Base-by-base conservation (phyloP, 495 filamentous ascomycete species). In the Penicillium ucsense region DNA sequence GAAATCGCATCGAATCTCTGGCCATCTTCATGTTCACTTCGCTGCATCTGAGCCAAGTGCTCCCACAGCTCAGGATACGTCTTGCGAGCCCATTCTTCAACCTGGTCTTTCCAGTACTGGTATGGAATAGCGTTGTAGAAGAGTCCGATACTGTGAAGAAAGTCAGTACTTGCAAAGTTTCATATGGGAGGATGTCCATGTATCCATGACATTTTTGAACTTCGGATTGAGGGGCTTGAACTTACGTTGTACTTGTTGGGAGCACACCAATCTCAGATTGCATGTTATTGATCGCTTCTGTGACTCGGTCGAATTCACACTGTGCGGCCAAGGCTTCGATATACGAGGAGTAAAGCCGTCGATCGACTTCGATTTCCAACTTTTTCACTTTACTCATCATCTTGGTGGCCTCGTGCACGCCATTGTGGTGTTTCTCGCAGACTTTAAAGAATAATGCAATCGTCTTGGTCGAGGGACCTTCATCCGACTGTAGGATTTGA, bases 391-490 rank as follows among this genome's bases (percentile, higher is more conserved):
- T 83, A 3, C 63, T 57, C 86, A 90, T 89, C 47, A 95, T 79
- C 41, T 83, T 76, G 27, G 76, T 74, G 3, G 89, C 90, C 46
- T 78, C 72, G 36, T 65, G 55, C 31, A 80, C 77, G 9, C 85
- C 87, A 41, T 75, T 80, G 9, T 74, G 66, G 50, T 73, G 69
- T 30, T 66, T 66, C 63, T 89, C 81, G 63, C 87, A 95, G 3
- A 79, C 74, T 45, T 84, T 79, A 48, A 97, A 85, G 20, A 86
- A 83, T 31, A 89, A 83, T 6, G 78, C 77, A 42, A 98, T 76
- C 43, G 82, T 88, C 29, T 74, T 76, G 50, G 88, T 86, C 6
- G 81, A 83, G 3, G 92, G 92, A 0, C 92, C 92, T 61, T 96
- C 89, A 9, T 75, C 70, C 0, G 82, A 85, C 45, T 76, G 74